Conservation (phyloP, 768 basidiomycete species). For the Boletus rubropictus region DNA sequence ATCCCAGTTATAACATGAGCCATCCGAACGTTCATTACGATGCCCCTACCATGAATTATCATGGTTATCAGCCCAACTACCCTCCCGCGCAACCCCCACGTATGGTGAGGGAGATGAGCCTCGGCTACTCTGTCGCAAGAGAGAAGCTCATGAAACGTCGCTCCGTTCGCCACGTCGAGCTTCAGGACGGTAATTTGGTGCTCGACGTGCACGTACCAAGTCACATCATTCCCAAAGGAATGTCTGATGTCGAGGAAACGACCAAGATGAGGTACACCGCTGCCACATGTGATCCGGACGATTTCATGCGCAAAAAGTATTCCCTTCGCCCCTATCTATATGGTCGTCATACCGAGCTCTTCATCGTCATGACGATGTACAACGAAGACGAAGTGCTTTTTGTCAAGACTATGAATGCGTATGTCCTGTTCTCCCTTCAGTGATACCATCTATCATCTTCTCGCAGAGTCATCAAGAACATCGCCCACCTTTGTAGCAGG, state of each 20-base stretch:
- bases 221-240: slow-evolving; percentile 67
- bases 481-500: slow-evolving; percentile 71
- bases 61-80: slow-evolving; percentile 42
- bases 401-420: slow-evolving; percentile 80
- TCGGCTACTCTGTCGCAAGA: slow-evolving; percentile 60
- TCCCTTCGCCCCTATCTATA: slow-evolving; percentile 74
- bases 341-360: slow-evolving; percentile 81
- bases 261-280: slow-evolving; percentile 85
- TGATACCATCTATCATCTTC: slow-evolving; percentile 8
- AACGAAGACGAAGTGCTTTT: slow-evolving; percentile 86
- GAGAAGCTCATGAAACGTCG: slow-evolving; percentile 82
- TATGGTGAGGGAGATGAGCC: slow-evolving; percentile 42
- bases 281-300: slow-evolving; percentile 84
- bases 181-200: slow-evolving; percentile 78
- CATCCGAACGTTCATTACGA: slow-evolving; percentile 36
- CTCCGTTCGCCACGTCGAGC: slow-evolving; percentile 72
- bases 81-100: slow-evolving; percentile 53
- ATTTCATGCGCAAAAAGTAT: slow-evolving; percentile 74
- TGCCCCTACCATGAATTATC: slow-evolving; percentile 45
- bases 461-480: slow-evolving; percentile 75
- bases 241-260: slow-evolving; percentile 62
- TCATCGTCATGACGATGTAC: slow-evolving; percentile 97
- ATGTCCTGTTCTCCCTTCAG: slow-evolving; percentile 25
- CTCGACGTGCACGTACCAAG: slow-evolving; percentile 78
- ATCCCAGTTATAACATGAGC: slow-evolving; percentile 54